These are phyloP conservation scores for Claviceps digitariae DNA, from an alignment of 2,329 filamentous ascomycete species.

Conservation along the genomic window DNA sequence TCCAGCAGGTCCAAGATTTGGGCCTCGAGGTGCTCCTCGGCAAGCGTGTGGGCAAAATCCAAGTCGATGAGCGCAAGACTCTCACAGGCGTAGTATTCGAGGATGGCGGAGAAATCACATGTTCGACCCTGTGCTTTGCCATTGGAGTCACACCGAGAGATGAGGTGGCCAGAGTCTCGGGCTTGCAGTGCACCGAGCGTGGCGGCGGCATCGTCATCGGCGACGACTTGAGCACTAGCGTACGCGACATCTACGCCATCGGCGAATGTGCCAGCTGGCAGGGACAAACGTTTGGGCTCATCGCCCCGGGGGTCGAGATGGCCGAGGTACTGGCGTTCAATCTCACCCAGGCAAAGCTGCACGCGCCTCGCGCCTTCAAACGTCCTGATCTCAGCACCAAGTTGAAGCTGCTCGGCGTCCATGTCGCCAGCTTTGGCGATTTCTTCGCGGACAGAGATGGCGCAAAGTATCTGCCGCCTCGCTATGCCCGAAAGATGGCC, in stretches of 20 bases:
- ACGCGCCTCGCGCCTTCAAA: conserved; percentile 58
- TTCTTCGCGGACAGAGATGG: conserved; percentile 86
- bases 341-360: conserved; percentile 66
- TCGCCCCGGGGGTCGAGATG: conserved; percentile 85
- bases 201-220: conserved; percentile 66
- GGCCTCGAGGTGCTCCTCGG: conserved; percentile 70
- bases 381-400: conserved; percentile 83
- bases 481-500: conserved; percentile 24
- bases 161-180: conserved; percentile 55
- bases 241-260: conserved; percentile 66
- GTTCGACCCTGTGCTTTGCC: conserved; percentile 76
- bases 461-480: conserved; percentile 57
- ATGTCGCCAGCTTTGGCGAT: conserved; percentile 87
- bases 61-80: conserved; percentile 50
- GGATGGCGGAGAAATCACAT: conserved; percentile 64
- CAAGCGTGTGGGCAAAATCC: conserved; percentile 60
- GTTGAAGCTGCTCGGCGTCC: conserved; percentile 75
- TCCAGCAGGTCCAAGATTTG: conserved; percentile 65
- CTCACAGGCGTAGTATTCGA: conserved; percentile 68
- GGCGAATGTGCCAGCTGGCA: conserved; percentile 89
- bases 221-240: conserved; percentile 54
- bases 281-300: conserved; percentile 74
- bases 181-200: conserved; percentile 57
- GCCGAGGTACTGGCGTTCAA: conserved; percentile 86
- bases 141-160: conserved; percentile 76